Conservation (phyloP, 495 filamentous ascomycete species). For the Penicillium macrosclerotiorum region DNA sequence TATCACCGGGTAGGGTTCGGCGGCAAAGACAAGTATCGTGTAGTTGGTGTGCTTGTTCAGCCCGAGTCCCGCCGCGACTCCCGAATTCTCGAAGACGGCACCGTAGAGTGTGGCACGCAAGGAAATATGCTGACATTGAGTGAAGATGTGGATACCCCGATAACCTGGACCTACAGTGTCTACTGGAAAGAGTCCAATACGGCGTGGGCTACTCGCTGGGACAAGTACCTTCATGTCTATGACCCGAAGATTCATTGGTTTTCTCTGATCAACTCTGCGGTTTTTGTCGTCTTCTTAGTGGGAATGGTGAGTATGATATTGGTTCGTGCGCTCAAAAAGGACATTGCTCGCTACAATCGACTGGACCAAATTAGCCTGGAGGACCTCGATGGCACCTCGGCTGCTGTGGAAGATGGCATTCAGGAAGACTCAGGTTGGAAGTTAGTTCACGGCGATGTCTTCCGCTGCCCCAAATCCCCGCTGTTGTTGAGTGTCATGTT, state of each 20-base stretch:
- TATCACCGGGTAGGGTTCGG: constrained; percentile 70
- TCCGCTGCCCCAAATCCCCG: constrained; percentile 79
- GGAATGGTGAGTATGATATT: constrained; percentile 89
- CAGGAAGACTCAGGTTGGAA: constrained; percentile 99
- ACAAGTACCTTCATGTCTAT: constrained; percentile 94
- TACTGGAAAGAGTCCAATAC: constrained; percentile 77
- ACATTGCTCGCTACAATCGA: constrained; percentile 93
- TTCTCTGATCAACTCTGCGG: constrained; percentile 88
- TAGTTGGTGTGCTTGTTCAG: constrained; percentile 87
- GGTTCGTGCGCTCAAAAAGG: constrained; percentile 80
- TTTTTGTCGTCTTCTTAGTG: constrained; percentile 89
- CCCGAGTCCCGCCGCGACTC: constrained; percentile 69
- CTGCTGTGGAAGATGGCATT: constrained; percentile 81
- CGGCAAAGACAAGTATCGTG: constrained; percentile 66
- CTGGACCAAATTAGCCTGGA: constrained; percentile 84
- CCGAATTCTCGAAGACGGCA: constrained; percentile 48
- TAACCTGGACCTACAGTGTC: constrained; percentile 88
- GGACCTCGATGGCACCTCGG: constrained; percentile 71
- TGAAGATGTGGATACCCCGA: constrained; percentile 65
- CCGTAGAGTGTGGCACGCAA: constrained; percentile 59
- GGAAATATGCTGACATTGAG: constrained; percentile 55
- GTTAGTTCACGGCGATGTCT: constrained; percentile 95
- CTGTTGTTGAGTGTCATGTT: constrained; percentile 83
- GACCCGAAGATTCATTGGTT: constrained; percentile 99
- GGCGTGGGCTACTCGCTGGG: constrained; percentile 94